phyloP scores from a whole-genome alignment of 2,329 filamentous ascomycete genomes.

The Clathrospora elynae region DNA sequence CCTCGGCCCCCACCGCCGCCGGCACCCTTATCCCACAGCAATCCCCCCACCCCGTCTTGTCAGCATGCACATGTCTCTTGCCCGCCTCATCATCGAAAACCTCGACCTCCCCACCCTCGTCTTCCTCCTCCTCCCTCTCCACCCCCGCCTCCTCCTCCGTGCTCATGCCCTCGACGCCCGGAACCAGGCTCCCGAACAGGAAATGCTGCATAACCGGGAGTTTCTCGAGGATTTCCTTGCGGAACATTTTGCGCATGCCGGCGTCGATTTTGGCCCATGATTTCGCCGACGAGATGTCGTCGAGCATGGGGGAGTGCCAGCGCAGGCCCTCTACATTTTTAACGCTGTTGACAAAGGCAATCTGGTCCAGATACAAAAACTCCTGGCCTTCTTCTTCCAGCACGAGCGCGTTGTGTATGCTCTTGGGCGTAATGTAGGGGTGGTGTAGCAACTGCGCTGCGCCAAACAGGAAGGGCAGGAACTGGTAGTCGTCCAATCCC shows the following conservation, averaged over 20 bases:
- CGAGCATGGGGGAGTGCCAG: conserved; percentile 98
- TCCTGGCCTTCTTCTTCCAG: conserved; percentile 84
- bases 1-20: conserved; percentile 86
- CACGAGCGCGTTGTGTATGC: conserved; percentile 84
- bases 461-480: conserved; percentile 59
- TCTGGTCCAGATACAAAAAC: conserved; percentile 90
- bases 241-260: conserved; percentile 97
- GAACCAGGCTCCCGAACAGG: conserved; percentile 83
- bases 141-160: conserved; percentile 59
- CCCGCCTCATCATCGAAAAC: conserved; percentile 66
- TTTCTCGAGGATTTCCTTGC: conserved; percentile 89
- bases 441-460: conserved; percentile 68
- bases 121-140: conserved; percentile 47
- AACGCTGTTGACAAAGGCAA: conserved; percentile 91
- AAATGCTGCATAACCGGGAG: conserved; percentile 99
- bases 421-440: conserved; percentile 55
- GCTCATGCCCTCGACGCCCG: conserved; percentile 82
- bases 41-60: conserved; percentile 77
- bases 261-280: conserved; percentile 91
- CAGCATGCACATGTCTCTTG: conserved; percentile 73
- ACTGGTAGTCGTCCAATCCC: conserved; percentile 60
- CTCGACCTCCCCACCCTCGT: conserved; percentile 59
- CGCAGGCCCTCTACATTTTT: conserved; percentile 93
- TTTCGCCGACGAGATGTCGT: conserved; percentile 91
- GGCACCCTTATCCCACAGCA: conserved; percentile 98